Evolutionary conservation across 140 eudicot species (phyloP).

Genomic region (Anethum foeniculum): DNA sequence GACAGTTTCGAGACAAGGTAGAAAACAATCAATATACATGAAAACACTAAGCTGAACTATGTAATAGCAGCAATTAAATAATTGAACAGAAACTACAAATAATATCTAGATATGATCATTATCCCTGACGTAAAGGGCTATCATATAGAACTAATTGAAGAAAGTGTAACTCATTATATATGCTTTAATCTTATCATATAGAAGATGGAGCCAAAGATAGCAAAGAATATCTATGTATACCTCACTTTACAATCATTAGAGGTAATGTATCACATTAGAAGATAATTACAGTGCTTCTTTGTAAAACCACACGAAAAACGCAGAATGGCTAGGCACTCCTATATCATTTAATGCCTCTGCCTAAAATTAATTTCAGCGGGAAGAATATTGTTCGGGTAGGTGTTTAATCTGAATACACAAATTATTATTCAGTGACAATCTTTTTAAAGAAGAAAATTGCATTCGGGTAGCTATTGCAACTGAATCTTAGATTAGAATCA

Average conservation of each 20-base stretch:
- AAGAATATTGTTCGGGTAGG: neutral
- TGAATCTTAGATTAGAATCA: neutral
- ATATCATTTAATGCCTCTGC: neutral
- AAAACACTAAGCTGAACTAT: constrained; percentile 1
- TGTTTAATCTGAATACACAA: neutral
- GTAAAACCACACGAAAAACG: neutral
- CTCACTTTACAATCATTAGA: neutral
- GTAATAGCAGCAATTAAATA: neutral
- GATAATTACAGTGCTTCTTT: neutral
- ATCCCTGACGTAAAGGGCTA: neutral
- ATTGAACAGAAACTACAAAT: neutral
- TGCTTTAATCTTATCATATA: neutral
- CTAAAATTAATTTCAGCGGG: neutral
- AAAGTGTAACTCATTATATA: neutral
- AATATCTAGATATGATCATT: neutral
- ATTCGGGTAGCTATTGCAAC: neutral
- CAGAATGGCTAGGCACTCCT: neutral
- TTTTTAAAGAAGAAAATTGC: neutral
- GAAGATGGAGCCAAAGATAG: neutral
- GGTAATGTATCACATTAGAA: neutral
- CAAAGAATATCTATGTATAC: neutral
- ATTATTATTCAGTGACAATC: neutral
- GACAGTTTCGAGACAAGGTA: neutral
- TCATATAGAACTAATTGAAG: neutral
- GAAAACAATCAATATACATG: neutral